These are phyloP conservation scores for Postia placenta DNA, from an alignment of 768 basidiomycete species.

Conservation along the genomic window DNA sequence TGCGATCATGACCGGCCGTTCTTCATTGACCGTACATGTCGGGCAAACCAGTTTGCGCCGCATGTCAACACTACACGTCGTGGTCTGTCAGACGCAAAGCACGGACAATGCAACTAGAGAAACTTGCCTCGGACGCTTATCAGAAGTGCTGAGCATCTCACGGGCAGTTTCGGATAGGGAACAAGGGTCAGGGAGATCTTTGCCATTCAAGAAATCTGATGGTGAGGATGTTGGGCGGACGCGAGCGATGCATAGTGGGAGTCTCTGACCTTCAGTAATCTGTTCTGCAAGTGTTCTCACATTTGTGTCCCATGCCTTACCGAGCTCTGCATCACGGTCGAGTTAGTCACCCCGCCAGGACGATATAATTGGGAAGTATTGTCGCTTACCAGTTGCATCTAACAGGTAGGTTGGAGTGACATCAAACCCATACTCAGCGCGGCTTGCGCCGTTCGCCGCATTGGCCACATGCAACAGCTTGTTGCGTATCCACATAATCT, in stretches of 20 bases:
- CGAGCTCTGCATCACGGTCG: conserved; percentile 32
- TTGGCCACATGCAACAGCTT: conserved; percentile 75
- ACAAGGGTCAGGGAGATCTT: conserved; percentile 48
- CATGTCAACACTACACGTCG: conserved; percentile 6
- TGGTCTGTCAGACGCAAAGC: no score
- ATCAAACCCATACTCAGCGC: conserved; percentile 16
- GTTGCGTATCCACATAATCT: conserved; percentile 88
- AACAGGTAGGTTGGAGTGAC: conserved; percentile 48
- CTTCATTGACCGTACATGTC: conserved; percentile 51
- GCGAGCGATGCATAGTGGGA: neutral
- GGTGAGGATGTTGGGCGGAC: neutral
- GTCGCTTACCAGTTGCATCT: conserved; percentile 58
- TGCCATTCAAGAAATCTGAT: conserved; percentile 53
- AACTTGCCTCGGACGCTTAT: no score
- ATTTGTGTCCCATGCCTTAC: conserved; percentile 50
- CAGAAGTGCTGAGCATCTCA: conserved; percentile 35
- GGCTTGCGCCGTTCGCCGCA: conserved; percentile 33
- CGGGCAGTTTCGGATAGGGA: conserved; percentile 49
- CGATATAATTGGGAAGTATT: neutral
- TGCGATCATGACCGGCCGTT: conserved; percentile 62
- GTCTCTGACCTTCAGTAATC: conserved; percentile 40
- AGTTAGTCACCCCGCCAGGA: no score
- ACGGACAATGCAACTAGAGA: no score
- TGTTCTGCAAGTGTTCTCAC: conserved; percentile 46
- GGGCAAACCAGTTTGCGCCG: conserved; percentile 55